Evolutionary conservation across 2,329 filamentous ascomycete species (phyloP), one percentile per base, ranked within the genome.

Genomic region (Eurotiales sp.): DNA sequence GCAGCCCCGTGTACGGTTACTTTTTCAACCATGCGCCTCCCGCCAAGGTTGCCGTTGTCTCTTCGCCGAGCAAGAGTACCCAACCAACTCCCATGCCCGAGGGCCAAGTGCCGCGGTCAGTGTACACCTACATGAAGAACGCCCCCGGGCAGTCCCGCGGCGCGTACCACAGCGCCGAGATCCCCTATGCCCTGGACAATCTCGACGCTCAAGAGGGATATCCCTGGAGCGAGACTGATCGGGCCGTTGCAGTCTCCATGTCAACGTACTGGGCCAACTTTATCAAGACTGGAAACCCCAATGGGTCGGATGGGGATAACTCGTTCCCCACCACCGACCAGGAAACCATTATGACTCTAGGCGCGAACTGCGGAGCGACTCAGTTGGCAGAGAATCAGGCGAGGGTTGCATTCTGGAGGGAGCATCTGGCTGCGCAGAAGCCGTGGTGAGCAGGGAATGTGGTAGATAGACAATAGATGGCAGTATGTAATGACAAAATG

Each of bases 121-220:
- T 65, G 2, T 70, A 70, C 50, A 64, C 63, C 57, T 71, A 65
- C 64, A 60, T 58, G 42, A 5, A 70, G 43, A 68, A 67, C 2
- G 68, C 67, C 0, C 68, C 68, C 0, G 62, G 60, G 27, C 54
- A 59, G 42, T 45, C 29, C 22, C 50, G 55, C 17, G 63, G 64
- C 10, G 63, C 63, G 3, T 56, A 59, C 29, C 63, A 66, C 52
- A 58, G 57, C 32, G 56, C 58, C 1, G 64, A 66, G 58, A 63
- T 67, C 48, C 59, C 58, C 45, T 65, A 67, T 47, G 59, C 60
- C 1, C 53, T 62, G 14, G 64, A 66, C 54, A 64, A 64, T 50
- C 53, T 66, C 11, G 62, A 65, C n/a, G 55, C 22, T 3, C 58
- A 53, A 8, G 55, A 59, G 23, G 23, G 40, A 21, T 66, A 63